Base-by-base conservation (phyloP, 2,329 filamentous ascomycete genomes). In the Exserohilum turcica region DNA sequence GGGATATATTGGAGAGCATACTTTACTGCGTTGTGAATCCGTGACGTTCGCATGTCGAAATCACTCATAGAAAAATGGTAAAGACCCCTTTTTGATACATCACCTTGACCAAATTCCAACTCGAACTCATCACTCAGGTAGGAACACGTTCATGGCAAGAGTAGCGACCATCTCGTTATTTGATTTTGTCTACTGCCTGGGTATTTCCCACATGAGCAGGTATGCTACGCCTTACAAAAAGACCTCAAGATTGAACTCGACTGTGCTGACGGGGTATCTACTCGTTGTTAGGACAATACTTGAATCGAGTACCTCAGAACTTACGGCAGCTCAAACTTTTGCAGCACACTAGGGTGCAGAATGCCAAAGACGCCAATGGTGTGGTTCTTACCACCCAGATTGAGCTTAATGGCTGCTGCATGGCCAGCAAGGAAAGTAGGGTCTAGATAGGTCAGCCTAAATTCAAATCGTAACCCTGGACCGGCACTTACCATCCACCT, bases 211-310 rank as follows among this genome's bases (percentile, higher is more conserved):
- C 38, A 40, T 28, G 24, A 40, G 28, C 38, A 40, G 21, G 12
- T 40, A 40, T 28, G 21, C 38, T 16, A 29, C 28, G 38, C 38
- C 38, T 16, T 47, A 96, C 78, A 97, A 81, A 83, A 99, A 95
- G 63, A 90, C 85, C 78, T 97, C 93, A 28, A 97, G 84, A 77
- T 97, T 96, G 73, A 99, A 84, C 80, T 99, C 94, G 64, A 99
- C 78, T 37, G 91, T 92, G 78, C 92, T 97, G 66, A 96, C 92
- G 36, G 94, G 93, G 80, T 92, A 93, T 80, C 86, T 89, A 19
- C 5, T 6, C 9, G 10, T 43, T 3, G 67, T 59, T 55, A 49
- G 63, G 59, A 57, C 70, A 60, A 63, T 31, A 9, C 9, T 15
- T 18, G 15, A 32, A 18, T 19, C 15, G 24, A 9, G 7, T 18